Base-by-base conservation (phyloP, 78 protist species). In the Diacronema lutheri region DNA sequence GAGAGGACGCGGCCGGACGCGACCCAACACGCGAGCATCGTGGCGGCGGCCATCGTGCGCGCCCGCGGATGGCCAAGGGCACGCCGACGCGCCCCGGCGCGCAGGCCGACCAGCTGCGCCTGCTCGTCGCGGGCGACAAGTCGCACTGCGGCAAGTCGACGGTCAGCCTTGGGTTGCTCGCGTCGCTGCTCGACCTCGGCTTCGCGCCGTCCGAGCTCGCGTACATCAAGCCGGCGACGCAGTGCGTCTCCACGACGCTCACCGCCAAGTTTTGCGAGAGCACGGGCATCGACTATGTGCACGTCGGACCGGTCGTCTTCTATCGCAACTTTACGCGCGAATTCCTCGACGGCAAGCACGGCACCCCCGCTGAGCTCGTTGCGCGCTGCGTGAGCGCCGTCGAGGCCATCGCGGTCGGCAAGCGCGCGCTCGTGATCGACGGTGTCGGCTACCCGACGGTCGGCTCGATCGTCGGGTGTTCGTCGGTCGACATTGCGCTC, bases 171-270 rank as follows among this genome's bases (percentile, higher is more conserved):
- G 60, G 72, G 38, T 66, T 83, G 20, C 69, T 83, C 19, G 31
- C 14, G 3, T 68, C 64, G 19, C 50, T 61, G 78, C 79, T 50
- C 35, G 65, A 50, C 33, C 40, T 68, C 71, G 69, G 79, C n/a
- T 71, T n/a, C 56, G 0, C 0, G 38, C 58, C 72, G 26, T 1
- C 26, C 33, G 78, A 71, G 23, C 23, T 71, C 11, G 86, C 86
- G 65, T 83, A 83, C 79, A 83, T 83, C 78, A 83, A 83, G 33
- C 86, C 86, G 33, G 78, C 69, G 38, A 83, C 86, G 31, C 86
- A 83, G 79, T 83, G 86, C 86, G 86, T 56, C 46, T 26, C 86
- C 19, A 10, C 66, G 19, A 83, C 86, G 46, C 82, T 50, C 35
- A 21, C 46, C 31, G 78, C 82, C 0, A 41, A 65, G 31, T 83